Evolutionary conservation across 768 basidiomycete species (phyloP).

Genomic region (Panaeolus papilionaceus): DNA sequence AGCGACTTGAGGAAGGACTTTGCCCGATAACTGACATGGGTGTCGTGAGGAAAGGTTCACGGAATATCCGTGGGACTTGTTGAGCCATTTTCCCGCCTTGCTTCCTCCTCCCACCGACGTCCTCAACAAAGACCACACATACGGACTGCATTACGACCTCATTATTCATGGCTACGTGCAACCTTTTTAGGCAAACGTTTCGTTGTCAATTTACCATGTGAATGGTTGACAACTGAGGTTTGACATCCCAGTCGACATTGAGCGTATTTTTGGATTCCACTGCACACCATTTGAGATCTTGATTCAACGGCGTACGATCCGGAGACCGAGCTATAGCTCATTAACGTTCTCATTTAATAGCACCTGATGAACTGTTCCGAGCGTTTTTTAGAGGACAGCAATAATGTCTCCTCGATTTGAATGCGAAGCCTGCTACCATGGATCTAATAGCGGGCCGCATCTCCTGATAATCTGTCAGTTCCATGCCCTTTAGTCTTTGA

Average conservation of each 20-base stretch:
- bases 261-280: not conserved
- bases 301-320: not conserved
- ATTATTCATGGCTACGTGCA: no score
- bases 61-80: not conserved
- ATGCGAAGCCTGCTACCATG: no score
- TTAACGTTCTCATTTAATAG: not conserved
- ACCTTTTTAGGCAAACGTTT: no score
- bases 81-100: not conserved
- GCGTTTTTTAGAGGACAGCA: not conserved
- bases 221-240: not conserved
- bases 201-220: no score
- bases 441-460: no score
- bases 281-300: not conserved
- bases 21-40: not conserved
- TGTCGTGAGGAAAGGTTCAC: conserved; percentile 3
- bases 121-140: no score
- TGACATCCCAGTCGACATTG: not conserved
- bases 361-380: not conserved
- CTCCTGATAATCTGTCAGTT: no score
- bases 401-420: no score
- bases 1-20: not conserved
- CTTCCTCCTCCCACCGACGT: no score
- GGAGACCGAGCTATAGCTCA: not conserved
- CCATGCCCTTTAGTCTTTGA: no score
- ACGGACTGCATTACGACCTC: no score